Evolutionary conservation across 2,329 filamentous ascomycete genomes (phyloP).

Genomic region (Mycocentrospora acerina): DNA sequence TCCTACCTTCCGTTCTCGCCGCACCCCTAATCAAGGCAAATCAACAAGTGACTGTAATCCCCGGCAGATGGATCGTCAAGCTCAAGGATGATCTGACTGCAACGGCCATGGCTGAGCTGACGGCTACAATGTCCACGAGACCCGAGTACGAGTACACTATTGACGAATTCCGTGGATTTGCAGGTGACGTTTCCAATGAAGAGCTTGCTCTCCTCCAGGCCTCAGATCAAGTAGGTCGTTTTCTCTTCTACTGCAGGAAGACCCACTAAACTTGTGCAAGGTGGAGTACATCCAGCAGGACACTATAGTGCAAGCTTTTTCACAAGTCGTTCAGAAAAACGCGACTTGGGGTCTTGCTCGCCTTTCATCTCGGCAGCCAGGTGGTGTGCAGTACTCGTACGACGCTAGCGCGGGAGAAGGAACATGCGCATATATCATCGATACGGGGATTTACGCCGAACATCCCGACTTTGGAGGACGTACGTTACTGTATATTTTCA

Average conservation of each 20-base stretch:
- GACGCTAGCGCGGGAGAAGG: slow-evolving; percentile 40
- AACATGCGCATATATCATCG: slow-evolving; percentile 61
- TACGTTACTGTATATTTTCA: too few relatives aligned
- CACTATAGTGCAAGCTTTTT: slow-evolving; percentile 27
- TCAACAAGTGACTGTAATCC: slow-evolving; percentile 26
- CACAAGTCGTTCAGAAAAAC: slow-evolving; percentile 35
- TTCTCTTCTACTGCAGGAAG: rapidly evolving
- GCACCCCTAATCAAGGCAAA: slow-evolving; percentile 41
- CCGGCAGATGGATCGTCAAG: slow-evolving; percentile 50
- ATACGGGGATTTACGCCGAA: slow-evolving; percentile 61
- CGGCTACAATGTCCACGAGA: slow-evolving; percentile 15
- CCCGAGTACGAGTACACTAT: slow-evolving; percentile 38
- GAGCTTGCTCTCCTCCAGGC: slow-evolving; percentile 28
- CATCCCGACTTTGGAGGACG: slow-evolving; percentile 49
- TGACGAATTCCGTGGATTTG: slow-evolving; percentile 41
- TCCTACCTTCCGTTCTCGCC: slow-evolving; percentile 39
- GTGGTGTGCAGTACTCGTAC: slow-evolving; percentile 38
- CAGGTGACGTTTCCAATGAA: slow-evolving; percentile 30
- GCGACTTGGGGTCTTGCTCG: slow-evolving; percentile 45
- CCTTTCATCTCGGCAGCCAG: slow-evolving; percentile 37
- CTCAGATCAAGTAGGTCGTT: slow-evolving; percentile 22
- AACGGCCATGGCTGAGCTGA: slow-evolving; percentile 18
- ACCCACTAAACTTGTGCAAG: slow-evolving; percentile 7
- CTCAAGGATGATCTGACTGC: slow-evolving; percentile 37
- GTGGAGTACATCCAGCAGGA: slow-evolving; percentile 42